Evolutionary conservation across 2,329 filamentous ascomycete genomes (phyloP).

Genomic region (Chlorencoelia australis): DNA sequence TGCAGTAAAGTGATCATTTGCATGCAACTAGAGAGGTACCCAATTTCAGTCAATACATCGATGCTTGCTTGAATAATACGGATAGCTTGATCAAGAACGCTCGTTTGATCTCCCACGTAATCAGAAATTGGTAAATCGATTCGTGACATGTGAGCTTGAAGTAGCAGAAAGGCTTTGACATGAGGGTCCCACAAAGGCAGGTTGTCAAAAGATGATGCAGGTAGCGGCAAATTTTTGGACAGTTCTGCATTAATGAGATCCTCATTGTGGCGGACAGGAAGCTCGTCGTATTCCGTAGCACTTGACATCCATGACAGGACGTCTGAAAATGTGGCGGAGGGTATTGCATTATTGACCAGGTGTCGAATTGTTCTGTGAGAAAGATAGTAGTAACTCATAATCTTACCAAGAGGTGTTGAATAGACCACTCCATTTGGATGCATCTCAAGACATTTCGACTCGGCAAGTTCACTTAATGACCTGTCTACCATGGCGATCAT

Average conservation of each 20-base stretch:
- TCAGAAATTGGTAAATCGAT: slow-evolving; percentile 90
- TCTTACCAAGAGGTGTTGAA: slow-evolving; percentile 85
- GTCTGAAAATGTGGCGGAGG: slow-evolving; percentile 67
- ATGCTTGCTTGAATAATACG: slow-evolving; percentile 95
- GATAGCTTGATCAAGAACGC: slow-evolving; percentile 88
- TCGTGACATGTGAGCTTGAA: slow-evolving; percentile 91
- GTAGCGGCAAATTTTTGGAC: slow-evolving; percentile 65
- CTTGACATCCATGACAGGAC: slow-evolving; percentile 86
- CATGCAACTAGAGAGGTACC: slow-evolving; percentile 64
- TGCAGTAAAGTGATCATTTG: slow-evolving; percentile 82
- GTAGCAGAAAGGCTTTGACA: slow-evolving; percentile 85
- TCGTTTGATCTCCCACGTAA: slow-evolving; percentile 89
- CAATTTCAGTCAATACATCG: slow-evolving; percentile 87
- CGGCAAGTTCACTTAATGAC: slow-evolving; percentile 70
- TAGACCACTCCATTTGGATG: slow-evolving; percentile 84
- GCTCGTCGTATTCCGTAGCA: slow-evolving; percentile 92
- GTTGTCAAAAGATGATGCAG: slow-evolving; percentile 36
- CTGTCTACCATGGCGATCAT: slow-evolving; percentile 89
- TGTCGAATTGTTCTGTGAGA: slow-evolving; percentile 91
- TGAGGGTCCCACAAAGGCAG: slow-evolving; percentile 98
- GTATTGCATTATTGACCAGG: slow-evolving; percentile 66
- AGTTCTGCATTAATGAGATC: slow-evolving; percentile 93
- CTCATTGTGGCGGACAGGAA: slow-evolving; percentile 96
- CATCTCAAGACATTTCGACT: slow-evolving; percentile 74
- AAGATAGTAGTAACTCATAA: slow-evolving; percentile 99